Conservation (phyloP, 1,284 basidiomycete genomes). For the Marasmius tenuissimus region DNA sequence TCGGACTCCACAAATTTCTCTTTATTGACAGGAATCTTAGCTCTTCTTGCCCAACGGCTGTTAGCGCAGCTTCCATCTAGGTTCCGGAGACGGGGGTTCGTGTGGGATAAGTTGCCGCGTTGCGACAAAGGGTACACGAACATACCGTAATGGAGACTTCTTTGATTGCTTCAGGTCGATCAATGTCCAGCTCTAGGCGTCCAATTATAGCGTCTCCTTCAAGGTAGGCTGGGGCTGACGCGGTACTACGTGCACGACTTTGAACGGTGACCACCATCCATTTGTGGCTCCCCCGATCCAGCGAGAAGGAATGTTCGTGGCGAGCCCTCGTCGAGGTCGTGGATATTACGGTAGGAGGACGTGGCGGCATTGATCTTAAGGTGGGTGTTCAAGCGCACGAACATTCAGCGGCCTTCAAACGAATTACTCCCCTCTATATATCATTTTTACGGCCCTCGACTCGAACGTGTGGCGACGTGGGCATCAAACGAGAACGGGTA, state of each 20-base stretch:
- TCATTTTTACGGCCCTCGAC: no score
- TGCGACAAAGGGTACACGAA: background rate
- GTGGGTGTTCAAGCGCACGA: background rate
- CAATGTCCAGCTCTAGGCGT: slow-evolving; percentile 41
- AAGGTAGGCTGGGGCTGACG: slow-evolving; percentile 38
- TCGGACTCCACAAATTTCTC: slow-evolving; percentile 36
- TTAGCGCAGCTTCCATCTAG: slow-evolving; percentile 40
- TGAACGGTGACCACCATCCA: slow-evolving; percentile 44
- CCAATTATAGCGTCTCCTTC: slow-evolving; percentile 46
- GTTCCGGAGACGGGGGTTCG: background rate
- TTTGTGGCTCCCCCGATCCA: slow-evolving; percentile 42
- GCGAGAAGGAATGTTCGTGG: slow-evolving; percentile 31
- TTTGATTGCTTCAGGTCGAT: slow-evolving; percentile 45
- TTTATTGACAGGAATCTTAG: slow-evolving; percentile 39
- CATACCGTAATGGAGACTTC: slow-evolving; percentile 42
- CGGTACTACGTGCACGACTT: slow-evolving; percentile 35
- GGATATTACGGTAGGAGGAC: background rate
- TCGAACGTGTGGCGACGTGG: no score
- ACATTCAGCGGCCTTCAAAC: no score
- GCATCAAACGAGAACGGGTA: no score
- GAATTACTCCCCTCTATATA: no score
- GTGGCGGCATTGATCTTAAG: background rate
- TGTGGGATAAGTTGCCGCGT: no score
- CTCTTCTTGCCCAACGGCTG: slow-evolving; percentile 45
- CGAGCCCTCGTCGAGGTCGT: background rate